Base-by-base conservation (phyloP, 1,284 basidiomycete species). In the Ganoderma leucocontextum region DNA sequence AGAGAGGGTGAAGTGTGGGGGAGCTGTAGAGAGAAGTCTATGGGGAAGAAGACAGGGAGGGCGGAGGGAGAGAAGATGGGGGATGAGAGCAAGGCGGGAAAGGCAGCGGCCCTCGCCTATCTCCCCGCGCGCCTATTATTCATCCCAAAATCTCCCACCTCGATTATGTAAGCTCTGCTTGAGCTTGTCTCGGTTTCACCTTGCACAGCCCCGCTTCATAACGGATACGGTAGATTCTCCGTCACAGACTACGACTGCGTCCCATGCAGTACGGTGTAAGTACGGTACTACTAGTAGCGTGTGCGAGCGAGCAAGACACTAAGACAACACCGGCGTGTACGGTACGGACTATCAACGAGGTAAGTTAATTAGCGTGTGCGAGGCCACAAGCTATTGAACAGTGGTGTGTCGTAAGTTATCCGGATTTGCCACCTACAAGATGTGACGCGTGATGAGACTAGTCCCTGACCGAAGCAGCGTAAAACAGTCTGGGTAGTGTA, bases 71-170 rank as follows among this genome's bases (percentile, higher is more conserved):
- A 47, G 38, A 61, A 41, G 52, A 60, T 55, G 52, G 52, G 52
- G 52, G 63, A 65, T 35, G 61, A 4, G 53, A n/a, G 33, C 22
- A 35, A 62, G 47, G 47, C 39, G 41, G 10, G 55, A 36, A 53
- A 42, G 22, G 53, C 13, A 17, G 6, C 8, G 8, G 6, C 29
- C 52, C 4, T 29, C 52, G 38, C 36, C 36, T 19, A 35, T 42
- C 52, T 33, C 38, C 38, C 9, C 55, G n/a, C 13, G 65, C 64
- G 65, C 36, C 53, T 63, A 60, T 62, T 64, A 63, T 19, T n/a
- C 57, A 62, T n/a, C 62, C 59, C 63, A 70, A 70, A 72, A 65
- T 69, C 65, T 47, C 60, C 53, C 55, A 62, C 47, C 47, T 22
- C 41, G 57, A 15, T 72, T 72, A 72, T 41, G 68, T 72, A 65